A percentile compares a stretch with the other conserved stretches of the same genome.
Conservation (phyloP, 2,329 filamentous ascomycete species). For the Parastagonospora avenae region DNA sequence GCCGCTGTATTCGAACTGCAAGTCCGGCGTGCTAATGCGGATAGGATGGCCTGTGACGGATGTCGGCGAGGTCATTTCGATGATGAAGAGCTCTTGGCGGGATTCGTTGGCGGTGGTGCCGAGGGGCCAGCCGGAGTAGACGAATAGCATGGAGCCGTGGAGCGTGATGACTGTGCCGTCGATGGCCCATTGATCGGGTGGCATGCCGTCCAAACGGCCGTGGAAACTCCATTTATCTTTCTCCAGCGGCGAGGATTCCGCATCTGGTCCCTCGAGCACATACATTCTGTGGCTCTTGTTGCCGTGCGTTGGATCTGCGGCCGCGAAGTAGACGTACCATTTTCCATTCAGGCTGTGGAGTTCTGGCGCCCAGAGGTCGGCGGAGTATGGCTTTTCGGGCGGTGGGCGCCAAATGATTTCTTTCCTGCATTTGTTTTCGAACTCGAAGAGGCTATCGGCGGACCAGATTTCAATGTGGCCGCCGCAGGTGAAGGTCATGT, state of each 20-base stretch:
- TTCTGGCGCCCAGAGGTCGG: conserved; percentile 62
- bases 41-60: conserved; percentile 43
- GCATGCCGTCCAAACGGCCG: conserved; percentile 49
- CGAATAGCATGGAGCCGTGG: conserved; percentile 47
- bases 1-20: conserved; percentile 49
- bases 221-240: conserved; percentile 48
- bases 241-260: conserved; percentile 35
- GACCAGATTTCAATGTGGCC: conserved; percentile 53
- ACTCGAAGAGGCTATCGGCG: conserved; percentile 46
- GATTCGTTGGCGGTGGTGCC: conserved; percentile 42
- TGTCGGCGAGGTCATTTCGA: conserved; percentile 45
- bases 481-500: conserved; percentile 54
- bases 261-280: conserved; percentile 50
- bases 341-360: conserved; percentile 56
- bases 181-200: conserved; percentile 53
- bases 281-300: conserved; percentile 54
- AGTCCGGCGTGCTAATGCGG: conserved; percentile 48
- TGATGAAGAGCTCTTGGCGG: conserved; percentile 53
- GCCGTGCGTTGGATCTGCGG: conserved; percentile 48
- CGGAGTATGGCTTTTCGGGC: conserved; percentile 50
- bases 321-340: conserved; percentile 62
- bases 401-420: conserved; percentile 52
- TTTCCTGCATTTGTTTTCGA: conserved; percentile 46
- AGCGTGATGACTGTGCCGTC: conserved; percentile 54
- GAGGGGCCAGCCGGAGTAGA: conserved; percentile 55